Evolutionary conservation across 1,284 basidiomycete genomes (phyloP).

Genomic region (Leccinum cinnamomeum): DNA sequence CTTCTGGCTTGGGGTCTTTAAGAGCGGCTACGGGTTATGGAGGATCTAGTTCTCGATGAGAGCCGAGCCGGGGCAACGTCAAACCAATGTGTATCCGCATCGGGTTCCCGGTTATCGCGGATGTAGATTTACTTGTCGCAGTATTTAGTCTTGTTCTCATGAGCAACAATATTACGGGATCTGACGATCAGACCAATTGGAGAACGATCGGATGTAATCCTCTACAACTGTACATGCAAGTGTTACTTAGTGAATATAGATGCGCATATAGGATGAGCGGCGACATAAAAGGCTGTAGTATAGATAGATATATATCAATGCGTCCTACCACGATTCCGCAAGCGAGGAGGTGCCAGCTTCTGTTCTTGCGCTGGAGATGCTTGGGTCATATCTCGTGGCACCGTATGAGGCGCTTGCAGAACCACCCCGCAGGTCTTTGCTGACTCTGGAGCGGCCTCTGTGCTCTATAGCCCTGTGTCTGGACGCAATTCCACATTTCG

Average conservation of each 20-base stretch:
- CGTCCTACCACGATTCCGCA: neutral
- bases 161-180: neutral
- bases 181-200: neutral
- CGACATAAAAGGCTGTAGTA: neutral
- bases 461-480: conserved; percentile 33
- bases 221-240: neutral
- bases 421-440: conserved; percentile 50
- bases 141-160: neutral
- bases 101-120: neutral
- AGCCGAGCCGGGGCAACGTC: neutral
- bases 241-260: conserved; percentile 22
- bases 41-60: conserved; percentile 57
- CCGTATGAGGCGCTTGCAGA: conserved; percentile 25
- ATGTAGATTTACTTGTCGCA: neutral
- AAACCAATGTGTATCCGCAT: neutral
- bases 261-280: neutral
- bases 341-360: conserved; percentile 7
- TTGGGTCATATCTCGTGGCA: conserved; percentile 10
- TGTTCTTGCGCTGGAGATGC: conserved; percentile 9
- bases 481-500: neutral
- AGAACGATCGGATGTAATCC: neutral
- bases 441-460: conserved; percentile 54
- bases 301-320: neutral
- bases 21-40: conserved; percentile 70
- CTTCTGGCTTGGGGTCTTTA: conserved; percentile 65